Evolutionary conservation across 768 basidiomycete genomes (phyloP), one percentile per base, ranked within the genome.

Genomic region (Kwoniella pini): DNA sequence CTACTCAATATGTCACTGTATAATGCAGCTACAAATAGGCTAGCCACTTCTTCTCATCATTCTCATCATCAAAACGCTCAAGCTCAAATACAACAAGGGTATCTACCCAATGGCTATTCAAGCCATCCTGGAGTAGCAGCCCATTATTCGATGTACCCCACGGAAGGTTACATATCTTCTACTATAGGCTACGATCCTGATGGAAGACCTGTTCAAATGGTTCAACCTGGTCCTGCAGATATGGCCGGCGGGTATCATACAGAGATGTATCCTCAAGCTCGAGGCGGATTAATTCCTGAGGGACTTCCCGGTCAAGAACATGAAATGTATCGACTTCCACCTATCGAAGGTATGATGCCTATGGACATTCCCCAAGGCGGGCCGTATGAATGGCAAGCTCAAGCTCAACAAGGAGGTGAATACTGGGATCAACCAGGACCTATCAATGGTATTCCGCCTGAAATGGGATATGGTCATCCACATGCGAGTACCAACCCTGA

Each of bases 241-340:
- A 42, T 42, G 12, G 19, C 44, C 3, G 28, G 27, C 3, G 43
- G 12, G 5, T 57, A 57, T 39, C 21, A 13, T 4, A 21, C 42
- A 17, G 63, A 57, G 21, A 49, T 52, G 45, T 63, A 62, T 55
- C 50, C 27, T 22, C 33, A 7, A 36, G 48, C 0, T 27, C 45
- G 9, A 28, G 24, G 24, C 27, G 45, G 26, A 0, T 19, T 28
- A 26, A 24, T 33, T 39, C 42, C 33, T 42, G 19, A 21, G 17
- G 26, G 39, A 21, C 11, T 36, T 36, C 7, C 15, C 33, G 33
- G 46, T 7, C 49, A 58, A 22, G 50, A 59, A 17, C 13, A 28
- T 33, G 49, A 59, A 27, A 67, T 71, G 70, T 71, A 74, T 46
- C 60, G 64, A 27, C 51, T 74, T 10, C 72, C 72, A 0, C 70